Evolutionary conservation across 345 rosid species (phyloP).

Genomic region (Barbarea vulgaris): DNA sequence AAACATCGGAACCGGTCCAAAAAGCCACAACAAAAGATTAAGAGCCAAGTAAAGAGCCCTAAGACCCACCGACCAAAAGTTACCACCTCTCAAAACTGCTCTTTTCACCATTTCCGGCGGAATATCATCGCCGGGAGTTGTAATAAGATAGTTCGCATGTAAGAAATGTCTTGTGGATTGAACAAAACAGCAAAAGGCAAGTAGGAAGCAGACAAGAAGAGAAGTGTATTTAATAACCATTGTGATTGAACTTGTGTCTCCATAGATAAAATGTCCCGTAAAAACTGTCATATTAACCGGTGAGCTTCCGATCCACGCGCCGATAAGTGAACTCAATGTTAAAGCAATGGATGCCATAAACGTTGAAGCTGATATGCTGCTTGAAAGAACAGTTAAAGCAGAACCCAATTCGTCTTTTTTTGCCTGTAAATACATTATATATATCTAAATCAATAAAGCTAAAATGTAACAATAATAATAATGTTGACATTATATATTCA

Average conservation of each 20-base stretch:
- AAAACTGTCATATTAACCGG: conserved; percentile 45
- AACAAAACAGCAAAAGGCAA: conserved; percentile 72
- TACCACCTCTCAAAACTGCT: conserved; percentile 64
- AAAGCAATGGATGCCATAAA: conserved; percentile 60
- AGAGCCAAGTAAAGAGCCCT: conserved; percentile 75
- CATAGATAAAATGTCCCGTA: conserved; percentile 50
- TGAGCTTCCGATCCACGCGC: conserved; percentile 75
- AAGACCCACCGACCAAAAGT: conserved; percentile 74
- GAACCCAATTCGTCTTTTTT: conserved; percentile 33
- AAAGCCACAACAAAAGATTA: conserved; percentile 68
- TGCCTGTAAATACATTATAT: conserved; percentile 38
- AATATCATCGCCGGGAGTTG: conserved; percentile 49
- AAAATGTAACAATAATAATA: not conserved
- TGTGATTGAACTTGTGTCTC: conserved; percentile 59
- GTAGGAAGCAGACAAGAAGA: conserved; percentile 60
- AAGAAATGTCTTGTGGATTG: conserved; percentile 67
- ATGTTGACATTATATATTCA: no score
- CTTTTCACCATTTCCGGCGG: conserved; percentile 46
- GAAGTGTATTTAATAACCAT: conserved; percentile 65
- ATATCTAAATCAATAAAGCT: not conserved
- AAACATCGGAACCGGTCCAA: conserved; percentile 86
- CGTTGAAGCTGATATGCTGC: conserved; percentile 67
- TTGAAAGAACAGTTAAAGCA: conserved; percentile 54
- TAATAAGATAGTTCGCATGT: conserved; percentile 67
- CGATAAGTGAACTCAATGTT: conserved; percentile 74